Percentiles rank a stretch among this genome's conserved stretches.
Conservation (phyloP, 257 asterid genomes). For the Salvia hispanica region DNA sequence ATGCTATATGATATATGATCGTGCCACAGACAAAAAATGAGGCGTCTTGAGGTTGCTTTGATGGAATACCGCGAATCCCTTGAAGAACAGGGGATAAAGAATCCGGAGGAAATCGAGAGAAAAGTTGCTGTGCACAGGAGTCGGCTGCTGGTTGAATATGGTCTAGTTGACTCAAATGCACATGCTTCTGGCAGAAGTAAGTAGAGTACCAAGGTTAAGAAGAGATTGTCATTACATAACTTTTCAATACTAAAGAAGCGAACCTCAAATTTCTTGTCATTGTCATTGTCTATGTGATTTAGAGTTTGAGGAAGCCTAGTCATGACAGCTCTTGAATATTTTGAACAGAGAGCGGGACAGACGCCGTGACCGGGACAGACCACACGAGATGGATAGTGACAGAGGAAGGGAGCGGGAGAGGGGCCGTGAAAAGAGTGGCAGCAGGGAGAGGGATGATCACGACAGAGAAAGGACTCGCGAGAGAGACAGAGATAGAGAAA, state of each 20-base stretch:
- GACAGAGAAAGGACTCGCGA: slow-evolving; percentile 71
- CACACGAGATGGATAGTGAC: slow-evolving; percentile 42
- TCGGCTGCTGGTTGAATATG: slow-evolving; percentile 69
- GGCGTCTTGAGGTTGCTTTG: slow-evolving; percentile 85
- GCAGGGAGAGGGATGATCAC: slow-evolving; percentile 73
- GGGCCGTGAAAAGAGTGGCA: slow-evolving; percentile 67
- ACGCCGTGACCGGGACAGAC: slow-evolving; percentile 57
- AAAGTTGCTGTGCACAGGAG: slow-evolving; percentile 69
- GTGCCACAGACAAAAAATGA: slow-evolving; percentile 71
- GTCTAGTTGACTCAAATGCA: slow-evolving; percentile 55
- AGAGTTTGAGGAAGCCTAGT: too few species aligned
- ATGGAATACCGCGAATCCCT: slow-evolving; percentile 92
- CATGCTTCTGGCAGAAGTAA: slow-evolving; percentile 68
- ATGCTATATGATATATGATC: slow-evolving; percentile 31
- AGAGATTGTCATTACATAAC: not conserved
- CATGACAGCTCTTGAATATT: too few species aligned
- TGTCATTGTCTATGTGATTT: not conserved
- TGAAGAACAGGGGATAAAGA: slow-evolving; percentile 72
- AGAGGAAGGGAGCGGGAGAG: slow-evolving; percentile 50
- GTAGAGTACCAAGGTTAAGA: slow-evolving; percentile 46
- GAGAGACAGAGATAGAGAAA: slow-evolving; percentile 66
- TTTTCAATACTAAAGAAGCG: not conserved
- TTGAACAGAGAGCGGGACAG: slow-evolving; percentile 50
- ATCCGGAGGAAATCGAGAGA: slow-evolving; percentile 70
- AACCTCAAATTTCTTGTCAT: not conserved